These are phyloP conservation scores for Monilinia aucupariae DNA, from an alignment of 2,329 filamentous ascomycete species.

Conservation along the genomic window DNA sequence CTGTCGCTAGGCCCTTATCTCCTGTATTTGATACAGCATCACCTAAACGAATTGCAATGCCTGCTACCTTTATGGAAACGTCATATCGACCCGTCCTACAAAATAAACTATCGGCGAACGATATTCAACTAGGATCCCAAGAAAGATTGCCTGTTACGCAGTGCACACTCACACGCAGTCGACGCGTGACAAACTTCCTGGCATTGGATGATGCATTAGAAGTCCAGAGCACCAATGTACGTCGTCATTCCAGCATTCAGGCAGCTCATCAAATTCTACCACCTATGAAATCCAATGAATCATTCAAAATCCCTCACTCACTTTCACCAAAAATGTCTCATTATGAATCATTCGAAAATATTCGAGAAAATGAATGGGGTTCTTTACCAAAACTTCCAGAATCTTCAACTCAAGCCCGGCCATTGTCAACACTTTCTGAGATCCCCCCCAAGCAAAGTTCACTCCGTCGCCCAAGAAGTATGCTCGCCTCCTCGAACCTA, in stretches of 20 bases:
- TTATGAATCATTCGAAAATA: constrained; percentile 1
- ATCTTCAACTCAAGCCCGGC: background rate
- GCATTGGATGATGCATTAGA: constrained; percentile 19
- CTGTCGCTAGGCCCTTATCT: constrained; percentile 21
- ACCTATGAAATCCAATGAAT: constrained; percentile 11
- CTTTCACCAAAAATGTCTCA: constrained; percentile 1
- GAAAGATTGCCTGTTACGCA: background rate
- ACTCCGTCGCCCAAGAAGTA: constrained; percentile 8
- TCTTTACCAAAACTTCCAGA: constrained; percentile 5
- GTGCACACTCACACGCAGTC: constrained; percentile 1
- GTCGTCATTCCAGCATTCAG: constrained; percentile 20
- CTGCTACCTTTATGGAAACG: constrained; percentile 17
- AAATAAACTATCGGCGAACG: constrained; percentile 15
- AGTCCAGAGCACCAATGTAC: constrained; percentile 19
- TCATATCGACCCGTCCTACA: constrained; percentile 18
- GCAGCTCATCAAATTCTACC: background rate
- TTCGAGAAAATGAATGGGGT: background rate
- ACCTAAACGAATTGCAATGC: constrained; percentile 17
- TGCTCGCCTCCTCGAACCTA: background rate
- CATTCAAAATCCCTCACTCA: background rate
- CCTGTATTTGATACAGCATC: constrained; percentile 23
- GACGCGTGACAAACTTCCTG: constrained; percentile 23
- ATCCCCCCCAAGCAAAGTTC: background rate
- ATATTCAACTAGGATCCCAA: constrained; percentile 20
- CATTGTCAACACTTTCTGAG: background rate